phyloP scores from a whole-genome alignment of 2,329 filamentous ascomycete species.

The Trichothecium roseum region DNA sequence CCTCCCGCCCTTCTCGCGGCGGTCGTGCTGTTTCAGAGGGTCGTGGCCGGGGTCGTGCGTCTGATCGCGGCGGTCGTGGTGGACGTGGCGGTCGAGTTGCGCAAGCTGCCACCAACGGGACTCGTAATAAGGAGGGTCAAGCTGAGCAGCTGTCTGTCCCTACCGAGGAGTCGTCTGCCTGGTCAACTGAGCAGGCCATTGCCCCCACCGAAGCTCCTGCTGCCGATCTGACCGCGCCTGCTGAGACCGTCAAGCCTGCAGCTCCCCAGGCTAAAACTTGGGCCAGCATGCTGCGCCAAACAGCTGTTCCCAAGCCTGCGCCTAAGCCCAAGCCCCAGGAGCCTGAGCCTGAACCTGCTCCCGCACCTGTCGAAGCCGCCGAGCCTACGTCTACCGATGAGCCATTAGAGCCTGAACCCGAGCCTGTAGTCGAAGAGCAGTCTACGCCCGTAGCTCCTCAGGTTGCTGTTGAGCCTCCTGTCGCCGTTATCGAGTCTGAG shows the following conservation, averaged over 20 bases:
- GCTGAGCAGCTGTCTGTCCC: slow-evolving; percentile 48
- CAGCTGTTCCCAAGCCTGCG: slow-evolving; percentile 45
- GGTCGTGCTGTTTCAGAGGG: slow-evolving; percentile 52
- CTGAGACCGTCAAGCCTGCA: slow-evolving; percentile 27
- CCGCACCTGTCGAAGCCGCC: slow-evolving; percentile 18
- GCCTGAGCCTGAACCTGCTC: slow-evolving; percentile 24
- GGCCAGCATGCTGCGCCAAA: slow-evolving; percentile 64
- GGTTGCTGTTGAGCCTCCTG: slow-evolving; percentile 16
- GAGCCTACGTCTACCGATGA: slow-evolving; percentile 17
- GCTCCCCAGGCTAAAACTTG: slow-evolving; percentile 48
- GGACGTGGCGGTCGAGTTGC: slow-evolving; percentile 54
- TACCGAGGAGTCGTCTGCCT: slow-evolving; percentile 54
- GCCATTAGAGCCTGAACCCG: slow-evolving; percentile 19
- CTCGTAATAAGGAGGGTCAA: slow-evolving; percentile 44
- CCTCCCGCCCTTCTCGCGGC: slow-evolving; percentile 45
- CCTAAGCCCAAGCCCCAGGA: slow-evolving; percentile 42
- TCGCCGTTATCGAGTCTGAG: slow-evolving; percentile 35
- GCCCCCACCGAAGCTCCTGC: slow-evolving; percentile 17
- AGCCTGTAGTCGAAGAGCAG: slow-evolving; percentile 23
- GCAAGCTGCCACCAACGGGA: slow-evolving; percentile 47
- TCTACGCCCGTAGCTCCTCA: slow-evolving; percentile 17
- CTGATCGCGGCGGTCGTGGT: slow-evolving; percentile 50
- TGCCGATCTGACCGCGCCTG: slow-evolving; percentile 20
- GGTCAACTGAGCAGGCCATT: slow-evolving; percentile 30
- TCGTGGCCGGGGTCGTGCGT: slow-evolving; percentile 51